Percentiles rank a stretch among this genome's conserved stretches.
Evolutionary conservation across 345 rosid genomes (phyloP).

Genomic region (Citrus maxima): DNA sequence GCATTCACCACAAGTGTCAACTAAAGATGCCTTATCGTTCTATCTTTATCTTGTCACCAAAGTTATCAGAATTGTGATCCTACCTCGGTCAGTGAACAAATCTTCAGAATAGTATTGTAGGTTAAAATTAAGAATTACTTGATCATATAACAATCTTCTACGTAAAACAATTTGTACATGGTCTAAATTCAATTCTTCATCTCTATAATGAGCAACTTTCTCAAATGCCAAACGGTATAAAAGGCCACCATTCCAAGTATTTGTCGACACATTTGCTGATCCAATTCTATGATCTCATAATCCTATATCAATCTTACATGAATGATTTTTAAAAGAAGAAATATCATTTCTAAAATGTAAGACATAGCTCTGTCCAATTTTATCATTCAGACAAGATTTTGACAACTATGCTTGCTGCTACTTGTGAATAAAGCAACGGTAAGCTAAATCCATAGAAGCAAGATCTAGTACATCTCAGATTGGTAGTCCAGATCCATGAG

Average conservation of each 20-base stretch:
- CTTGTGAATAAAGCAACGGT: neutral
- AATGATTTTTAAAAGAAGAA: neutral
- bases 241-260: neutral
- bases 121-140: neutral
- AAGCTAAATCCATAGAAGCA: neutral
- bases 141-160: neutral
- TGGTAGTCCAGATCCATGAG: neutral
- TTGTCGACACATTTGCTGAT: neutral
- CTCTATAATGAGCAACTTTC: neutral
- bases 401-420: neutral
- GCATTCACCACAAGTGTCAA: neutral
- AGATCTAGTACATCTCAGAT: neutral
- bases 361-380: neutral
- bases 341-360: neutral
- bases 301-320: neutral
- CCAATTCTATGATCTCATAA: neutral
- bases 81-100: neutral
- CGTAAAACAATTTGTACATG: neutral
- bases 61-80: neutral
- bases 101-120: neutral
- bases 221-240: no score
- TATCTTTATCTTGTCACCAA: neutral
- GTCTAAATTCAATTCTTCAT: slow-evolving; percentile 4
- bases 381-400: neutral
- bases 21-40: neutral